Conservation (phyloP, 257 asterid species). For the Plantago major region DNA sequence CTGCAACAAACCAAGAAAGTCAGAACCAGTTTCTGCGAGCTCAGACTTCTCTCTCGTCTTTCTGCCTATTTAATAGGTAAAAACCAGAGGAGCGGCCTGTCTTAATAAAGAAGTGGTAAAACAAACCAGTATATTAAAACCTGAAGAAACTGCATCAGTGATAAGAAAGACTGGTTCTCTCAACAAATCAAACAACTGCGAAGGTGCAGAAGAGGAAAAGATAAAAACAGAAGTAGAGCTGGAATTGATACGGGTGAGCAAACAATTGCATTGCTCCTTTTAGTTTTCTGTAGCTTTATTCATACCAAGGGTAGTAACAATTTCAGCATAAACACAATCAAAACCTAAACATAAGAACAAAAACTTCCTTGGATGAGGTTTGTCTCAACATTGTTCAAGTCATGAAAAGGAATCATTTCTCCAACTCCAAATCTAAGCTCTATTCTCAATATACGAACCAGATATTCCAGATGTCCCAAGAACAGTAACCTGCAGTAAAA, state of each 20-base stretch:
- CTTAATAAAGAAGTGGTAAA: not conserved
- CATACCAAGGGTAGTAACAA: conserved; percentile 15
- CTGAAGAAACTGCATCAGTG: not conserved
- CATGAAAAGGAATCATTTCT: conserved; percentile 7
- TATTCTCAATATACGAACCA: conserved; percentile 93
- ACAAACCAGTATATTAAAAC: not conserved
- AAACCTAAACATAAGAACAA: conserved; percentile 21
- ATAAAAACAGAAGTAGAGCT: not conserved
- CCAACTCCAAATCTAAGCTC: conserved; percentile 44
- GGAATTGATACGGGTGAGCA: conserved; percentile 1
- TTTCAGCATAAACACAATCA: conserved; percentile 21
- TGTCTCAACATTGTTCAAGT: conserved; percentile 20
- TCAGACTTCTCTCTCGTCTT: too few species aligned
- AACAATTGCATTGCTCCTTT: conserved; percentile 14
- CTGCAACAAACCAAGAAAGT: too few species aligned
- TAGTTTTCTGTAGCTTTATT: conserved; percentile 24
- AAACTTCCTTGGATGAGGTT: conserved; percentile 11
- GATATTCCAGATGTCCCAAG: conserved; percentile 97
- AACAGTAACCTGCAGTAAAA: conserved; percentile 64
- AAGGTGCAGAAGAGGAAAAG: not conserved
- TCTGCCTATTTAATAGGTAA: too few species aligned
- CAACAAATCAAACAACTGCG: not conserved
- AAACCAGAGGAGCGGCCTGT: too few species aligned
- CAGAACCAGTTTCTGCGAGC: too few species aligned
- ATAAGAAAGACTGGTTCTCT: not conserved